Base-by-base conservation (phyloP, 345 rosid species). In the Geranium brycei region DNA sequence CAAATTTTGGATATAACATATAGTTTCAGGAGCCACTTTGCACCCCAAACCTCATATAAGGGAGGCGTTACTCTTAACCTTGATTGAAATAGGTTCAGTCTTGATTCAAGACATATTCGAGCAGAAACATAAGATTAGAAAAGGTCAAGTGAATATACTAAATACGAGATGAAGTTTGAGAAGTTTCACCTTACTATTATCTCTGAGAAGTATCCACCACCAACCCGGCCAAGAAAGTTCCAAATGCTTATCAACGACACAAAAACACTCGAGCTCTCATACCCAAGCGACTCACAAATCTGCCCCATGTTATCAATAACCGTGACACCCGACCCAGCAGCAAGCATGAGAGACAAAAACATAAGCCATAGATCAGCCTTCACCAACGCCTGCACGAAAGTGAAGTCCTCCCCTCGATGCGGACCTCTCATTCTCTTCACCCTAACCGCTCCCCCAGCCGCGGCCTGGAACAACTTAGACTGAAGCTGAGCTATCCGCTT, bases 191-290 rank as follows among this genome's bases (percentile, higher is more conserved):
- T 85, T 18, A 91, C 82, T 41, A 82, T 66, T 19, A 78, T 66
- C 85, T 91, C 97, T 3, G 97, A 88, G 67, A 91, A 86, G 87
- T 83, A 88, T 16, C 97, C 97, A 51, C 96, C 97, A 35, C 88
- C 93, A 65, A 91, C 86, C 4, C 91, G 91, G 56, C 97, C 97
- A 1, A 88, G 93, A 66, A 91, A 91, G 81, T 86, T 91, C 77
- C 88, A 88, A 60, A 91, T 86, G 74, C 97, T 91, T 65, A 86
- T 76, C 83, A 91, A 73, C 64, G 96, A 91, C 51, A 86, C 96
- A 60, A 79, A 88, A 60, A 91, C 72, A 67, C 79, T 77, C 17
- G 85, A 69, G 69, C 85, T 69, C 47, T 60, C 77, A 16, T 84
- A 86, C 6, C 96, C 96, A 0, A 88, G 72, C 19, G 93, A 88